Evolutionary conservation across 139 green algal species (phyloP), one percentile per base, ranked within the genome.

Genomic region (Dunaliella sp.): DNA sequence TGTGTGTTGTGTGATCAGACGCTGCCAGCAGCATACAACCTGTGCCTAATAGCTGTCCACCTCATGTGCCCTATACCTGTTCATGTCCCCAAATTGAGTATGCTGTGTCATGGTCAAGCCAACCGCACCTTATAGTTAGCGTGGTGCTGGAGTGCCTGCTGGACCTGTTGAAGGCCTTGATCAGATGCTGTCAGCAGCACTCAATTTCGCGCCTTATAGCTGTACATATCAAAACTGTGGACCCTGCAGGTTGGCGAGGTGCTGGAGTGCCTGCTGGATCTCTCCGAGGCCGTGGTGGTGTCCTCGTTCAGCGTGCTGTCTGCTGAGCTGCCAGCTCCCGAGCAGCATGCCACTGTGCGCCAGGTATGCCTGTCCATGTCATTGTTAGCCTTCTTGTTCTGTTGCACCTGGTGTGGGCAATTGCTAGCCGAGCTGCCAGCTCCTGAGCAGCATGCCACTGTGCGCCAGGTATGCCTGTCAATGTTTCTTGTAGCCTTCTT

Each of bases 231-330:
- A n/a, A n/a, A n/a, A n/a, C n/a, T n/a, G n/a, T n/a, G n/a, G 16
- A 7, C 48, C 16, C 16, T 65, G 58, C 81, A 85, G 37, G 36
- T 85, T 30, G 57, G n/a, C 30, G 81, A 85, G 38, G 81, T 85
- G 21, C 81, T 85, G 81, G 81, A 80, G n/a, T 35, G 88, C 77
- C 57, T 90, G 34, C n/a, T 90, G 77, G 84, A 90, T 74, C 74
- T 90, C 72, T 58, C 84, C 12, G 87, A 90, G 59, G 74, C 87
- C 33, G 28, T 36, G 76, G 72, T 21, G 1, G 76, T 38, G 83
- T 86, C 22, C 34, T 48, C 26, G 7, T 38, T 28, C 24, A 80
- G 38, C 26, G 28, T 25, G 82, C 48, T 86, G 48, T 48, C 38
- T 16, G 58, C 38, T 21, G 24, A 37, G 12, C 35, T 30, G 31